Percentiles rank a stretch among this genome's conserved stretches.
Conservation (phyloP, 1,284 basidiomycete species). For the Cryptococcus wingfieldii region DNA sequence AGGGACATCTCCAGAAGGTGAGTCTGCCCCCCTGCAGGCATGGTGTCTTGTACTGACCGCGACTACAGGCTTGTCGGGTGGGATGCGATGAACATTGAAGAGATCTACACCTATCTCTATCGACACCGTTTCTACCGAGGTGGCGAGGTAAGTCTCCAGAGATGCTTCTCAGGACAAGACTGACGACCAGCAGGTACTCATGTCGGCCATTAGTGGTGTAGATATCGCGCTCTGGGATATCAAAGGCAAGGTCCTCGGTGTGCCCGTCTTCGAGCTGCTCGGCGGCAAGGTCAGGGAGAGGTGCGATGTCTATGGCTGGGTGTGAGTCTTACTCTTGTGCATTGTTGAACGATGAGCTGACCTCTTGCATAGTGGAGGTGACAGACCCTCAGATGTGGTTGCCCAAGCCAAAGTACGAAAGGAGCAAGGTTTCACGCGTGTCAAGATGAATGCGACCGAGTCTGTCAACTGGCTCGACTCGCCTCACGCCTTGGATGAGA, state of each 20-base stretch:
- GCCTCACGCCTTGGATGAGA: conserved; percentile 56
- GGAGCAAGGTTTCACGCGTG: conserved; percentile 66
- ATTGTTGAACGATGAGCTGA: not conserved
- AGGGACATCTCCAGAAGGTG: conserved; percentile 59
- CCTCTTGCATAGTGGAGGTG: conserved; percentile 56
- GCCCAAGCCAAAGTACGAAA: conserved; percentile 61
- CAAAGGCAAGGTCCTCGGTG: conserved; percentile 70
- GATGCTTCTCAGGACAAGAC: not conserved
- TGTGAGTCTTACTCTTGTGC: conserved; percentile 10
- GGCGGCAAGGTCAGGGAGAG: conserved; percentile 61
- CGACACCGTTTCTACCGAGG: conserved; percentile 67
- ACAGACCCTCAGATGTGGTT: conserved; percentile 62
- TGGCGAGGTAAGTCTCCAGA: conserved; percentile 51
- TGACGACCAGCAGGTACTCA: conserved; percentile 48
- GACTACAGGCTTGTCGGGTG: conserved; percentile 50
- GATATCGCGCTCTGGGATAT: conserved; percentile 56
- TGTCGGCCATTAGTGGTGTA: conserved; percentile 3
- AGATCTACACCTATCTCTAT: conserved; percentile 57
- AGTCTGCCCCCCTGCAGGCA: not conserved
- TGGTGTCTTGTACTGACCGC: not conserved
- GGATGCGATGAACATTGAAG: conserved; percentile 66
- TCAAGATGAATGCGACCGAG: conserved; percentile 63
- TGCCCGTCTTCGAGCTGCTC: conserved; percentile 69
- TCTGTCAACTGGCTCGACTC: conserved; percentile 53
- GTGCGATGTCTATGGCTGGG: conserved; percentile 48